A percentile compares a stretch with the other conserved stretches of the same genome.
Conservation (phyloP, 75 land plant genomes). For the Ceratopteris richardii region DNA sequence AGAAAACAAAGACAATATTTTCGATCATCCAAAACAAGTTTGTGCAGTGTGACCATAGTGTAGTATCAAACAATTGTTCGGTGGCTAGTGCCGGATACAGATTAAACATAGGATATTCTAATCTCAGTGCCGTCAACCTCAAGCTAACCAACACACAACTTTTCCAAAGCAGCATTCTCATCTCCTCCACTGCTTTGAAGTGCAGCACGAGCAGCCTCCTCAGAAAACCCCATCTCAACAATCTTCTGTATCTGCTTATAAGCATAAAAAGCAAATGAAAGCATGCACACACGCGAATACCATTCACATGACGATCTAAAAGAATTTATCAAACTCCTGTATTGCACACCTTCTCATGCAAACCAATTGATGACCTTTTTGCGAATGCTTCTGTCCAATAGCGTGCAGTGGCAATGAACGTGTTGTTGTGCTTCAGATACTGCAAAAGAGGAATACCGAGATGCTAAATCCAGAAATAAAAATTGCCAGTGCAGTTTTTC, state of each 20-base stretch:
- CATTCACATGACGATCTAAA: too few species aligned
- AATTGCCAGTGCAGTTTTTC: too few species aligned
- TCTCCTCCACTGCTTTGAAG: slow-evolving; percentile 64
- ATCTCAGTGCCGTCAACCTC: too few species aligned
- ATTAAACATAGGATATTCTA: too few species aligned
- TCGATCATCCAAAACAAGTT: too few species aligned
- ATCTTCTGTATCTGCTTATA: slow-evolving; percentile 56
- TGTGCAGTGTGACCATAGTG: too few species aligned
- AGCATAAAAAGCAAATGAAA: background rate
- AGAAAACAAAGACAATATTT: too few species aligned
- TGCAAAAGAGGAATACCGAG: slow-evolving; percentile 30
- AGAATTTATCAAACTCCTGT: too few species aligned
- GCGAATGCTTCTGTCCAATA: slow-evolving; percentile 98
- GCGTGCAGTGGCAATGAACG: slow-evolving; percentile 78
- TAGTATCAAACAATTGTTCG: too few species aligned
- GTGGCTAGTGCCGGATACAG: too few species aligned
- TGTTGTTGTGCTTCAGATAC: slow-evolving; percentile 74
- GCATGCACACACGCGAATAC: background rate
- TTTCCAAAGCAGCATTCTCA: slow-evolving; percentile 82
- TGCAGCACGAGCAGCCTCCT: slow-evolving; percentile 43
- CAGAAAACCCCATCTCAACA: slow-evolving; percentile 88
- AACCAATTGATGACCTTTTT: slow-evolving; percentile 58
- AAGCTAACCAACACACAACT: slow-evolving; percentile 47
- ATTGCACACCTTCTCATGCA: slow-evolving; percentile 72
- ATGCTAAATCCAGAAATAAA: too few species aligned